phyloP scores from a whole-genome alignment of 257 asterid genomes.

The Solanum bulbocastanum region DNA sequence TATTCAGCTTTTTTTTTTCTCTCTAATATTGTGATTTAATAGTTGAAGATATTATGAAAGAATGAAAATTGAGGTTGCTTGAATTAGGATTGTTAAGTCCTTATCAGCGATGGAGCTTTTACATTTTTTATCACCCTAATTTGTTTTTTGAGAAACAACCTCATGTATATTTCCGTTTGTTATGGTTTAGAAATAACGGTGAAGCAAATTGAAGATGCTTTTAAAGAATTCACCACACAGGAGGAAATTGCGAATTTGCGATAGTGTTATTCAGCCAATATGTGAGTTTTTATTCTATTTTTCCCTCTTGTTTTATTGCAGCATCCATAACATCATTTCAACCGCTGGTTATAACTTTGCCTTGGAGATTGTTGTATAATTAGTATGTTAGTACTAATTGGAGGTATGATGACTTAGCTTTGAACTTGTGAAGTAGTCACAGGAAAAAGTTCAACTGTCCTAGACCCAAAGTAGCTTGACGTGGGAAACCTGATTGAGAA shows the following conservation, averaged over 20 bases:
- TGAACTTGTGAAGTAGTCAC: neutral
- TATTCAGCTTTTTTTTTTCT: neutral
- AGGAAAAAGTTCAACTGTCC: neutral
- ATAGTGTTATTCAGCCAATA: slow-evolving; percentile 79
- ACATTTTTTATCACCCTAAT: neutral
- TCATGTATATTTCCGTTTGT: neutral
- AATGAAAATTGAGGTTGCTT: neutral
- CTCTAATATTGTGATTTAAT: neutral
- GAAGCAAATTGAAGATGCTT: slow-evolving; percentile 88
- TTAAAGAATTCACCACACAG: slow-evolving; percentile 78
- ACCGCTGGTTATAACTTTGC: neutral
- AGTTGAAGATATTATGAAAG: neutral
- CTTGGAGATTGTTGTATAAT: neutral
- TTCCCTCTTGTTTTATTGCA: neutral
- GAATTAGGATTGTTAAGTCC: neutral
- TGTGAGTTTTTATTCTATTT: slow-evolving; percentile 30
- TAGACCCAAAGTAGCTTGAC: neutral
- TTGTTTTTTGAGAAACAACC: neutral
- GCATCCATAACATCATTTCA: neutral
- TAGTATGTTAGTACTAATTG: neutral
- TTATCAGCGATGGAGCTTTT: neutral
- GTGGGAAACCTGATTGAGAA: neutral
- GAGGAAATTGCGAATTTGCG: slow-evolving; percentile 46
- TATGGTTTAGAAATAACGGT: slow-evolving; percentile 57
- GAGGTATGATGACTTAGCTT: neutral